Evolutionary conservation across 2,329 filamentous ascomycete genomes (phyloP), one percentile per base, ranked within the genome.

Genomic region (Gnomoniopsis sp.): DNA sequence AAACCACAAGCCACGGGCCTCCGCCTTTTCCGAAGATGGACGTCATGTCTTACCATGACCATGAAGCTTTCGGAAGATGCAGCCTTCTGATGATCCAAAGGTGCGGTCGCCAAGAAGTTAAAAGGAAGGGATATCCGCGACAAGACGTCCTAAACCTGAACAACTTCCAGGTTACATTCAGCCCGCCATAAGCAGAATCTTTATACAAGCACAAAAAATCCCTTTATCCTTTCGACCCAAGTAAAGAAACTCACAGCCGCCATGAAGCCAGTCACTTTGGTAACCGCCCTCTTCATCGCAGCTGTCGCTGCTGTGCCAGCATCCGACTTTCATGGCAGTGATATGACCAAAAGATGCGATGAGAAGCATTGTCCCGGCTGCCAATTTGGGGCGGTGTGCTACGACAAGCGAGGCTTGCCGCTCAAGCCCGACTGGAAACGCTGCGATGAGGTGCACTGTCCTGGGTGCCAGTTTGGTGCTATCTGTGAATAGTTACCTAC

Each of bases 251-350:
- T 2, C 2, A 34, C 26, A 30, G 15, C 8, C 14, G 44, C 1
- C 22, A 58, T 58, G 56, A 49, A 58, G 34, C 26, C 26, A 6
- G 23, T 36, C n/a, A 7, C 51, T 15, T 21, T 58, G 21, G 4
- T 54, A 49, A 41, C 50, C 34, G 22, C 50, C n/a, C 23, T 58
- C 50, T 50, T 58, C 46, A n/a, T 49, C 21, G n/a, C 44, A 8
- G 30, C 51, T 14, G 46, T 43, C n/a, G 21, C 41, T 21, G 33
- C 36, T 17, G 15, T 33, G 4, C 51, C 38, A 17, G 34, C 38
- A 14, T 17, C 26, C 15, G 21, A 38, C 17, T 10, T 44, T 17
- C 17, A 26, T 8, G 30, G 17, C 38, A 53, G 19, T 11, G 7
- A 33, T 21, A 14, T 15, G 23, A 11, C 22, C 17, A 53, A 46